Percentiles rank a stretch among this genome's conserved stretches.
These are phyloP conservation scores for Aspergillus piperis DNA, from an alignment of 2,329 filamentous ascomycete genomes.

Conservation along the genomic window DNA sequence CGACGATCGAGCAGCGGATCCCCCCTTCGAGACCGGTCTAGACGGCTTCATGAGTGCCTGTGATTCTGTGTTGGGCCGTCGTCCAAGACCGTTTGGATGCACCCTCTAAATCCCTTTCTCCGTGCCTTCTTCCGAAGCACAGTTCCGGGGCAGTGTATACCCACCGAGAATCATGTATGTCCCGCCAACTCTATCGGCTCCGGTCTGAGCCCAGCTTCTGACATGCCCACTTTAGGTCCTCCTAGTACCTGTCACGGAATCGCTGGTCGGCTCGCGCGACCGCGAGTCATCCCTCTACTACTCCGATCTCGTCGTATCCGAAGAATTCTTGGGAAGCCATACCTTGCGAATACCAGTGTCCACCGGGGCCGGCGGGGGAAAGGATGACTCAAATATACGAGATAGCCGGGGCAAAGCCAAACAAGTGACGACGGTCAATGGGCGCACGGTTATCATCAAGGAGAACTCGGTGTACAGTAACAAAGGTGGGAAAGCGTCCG, in stretches of 20 bases:
- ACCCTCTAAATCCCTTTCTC: conserved; percentile 98
- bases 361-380: conserved; percentile 49
- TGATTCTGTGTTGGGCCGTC: conserved; percentile 36
- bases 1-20: conserved; percentile 30
- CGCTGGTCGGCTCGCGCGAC: conserved; percentile 84
- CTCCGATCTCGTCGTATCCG: conserved; percentile 78
- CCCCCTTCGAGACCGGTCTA: conserved; percentile 23
- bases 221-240: conserved; percentile 61
- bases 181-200: conserved; percentile 5
- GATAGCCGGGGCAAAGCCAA: conserved; percentile 91
- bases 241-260: conserved; percentile 89
- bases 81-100: conserved; percentile 69
- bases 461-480: conserved; percentile 92
- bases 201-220: conserved; percentile 3
- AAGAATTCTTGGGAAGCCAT: conserved; percentile 97
- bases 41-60: conserved; percentile 43
- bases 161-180: conserved; percentile 78
- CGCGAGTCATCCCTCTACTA: conserved; percentile 76
- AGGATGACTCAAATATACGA: conserved; percentile 67
- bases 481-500: conserved; percentile 66
- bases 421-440: conserved; percentile 90
- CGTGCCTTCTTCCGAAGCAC: conserved; percentile 98
- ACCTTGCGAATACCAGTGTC: conserved; percentile 77
- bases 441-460: conserved; percentile 89
- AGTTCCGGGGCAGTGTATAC: conserved; percentile 85